Evolutionary conservation across 2,329 filamentous ascomycete species (phyloP), one percentile per base, ranked within the genome.

Genomic region (Simplicillium aogashimaense): DNA sequence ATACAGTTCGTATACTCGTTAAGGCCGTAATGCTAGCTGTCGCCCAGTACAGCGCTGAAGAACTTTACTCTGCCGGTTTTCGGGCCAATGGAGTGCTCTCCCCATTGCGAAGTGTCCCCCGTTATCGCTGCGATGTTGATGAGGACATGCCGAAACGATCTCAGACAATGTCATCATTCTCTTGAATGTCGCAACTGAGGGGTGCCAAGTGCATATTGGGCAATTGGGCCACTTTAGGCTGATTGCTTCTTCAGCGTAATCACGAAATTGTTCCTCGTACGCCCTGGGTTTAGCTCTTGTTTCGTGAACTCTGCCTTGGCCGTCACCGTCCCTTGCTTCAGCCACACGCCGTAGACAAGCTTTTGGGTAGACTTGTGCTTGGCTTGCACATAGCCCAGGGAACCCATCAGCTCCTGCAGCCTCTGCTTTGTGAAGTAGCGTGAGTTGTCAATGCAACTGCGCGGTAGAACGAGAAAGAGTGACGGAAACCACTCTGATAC

Each of bases 281-380:
- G 67, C 10, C 89, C 89, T 16, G 86, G 74, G 45, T 85, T 81
- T 32, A 95, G 58, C 56, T 92, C 83, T 45, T 76, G 74, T 63
- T 97, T 97, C 10, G 50, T 38, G 40, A 60, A 59, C 14, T 46
- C 43, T 17, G 20, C 32, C 45, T 30, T 8, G 43, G 42, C 36
- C 31, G 42, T 35, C 20, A 40, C 33, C n/a, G 44, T 25, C 5
- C 49, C 49, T 7, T 47, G 57, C 43, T 73, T 72, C 48, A 65
- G 75, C 84, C 89, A 95, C n/a, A 97, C 69, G 47, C 88, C 89
- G 59, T 95, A 97, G 16, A 86, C 78, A 38, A 98, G 67, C 60
- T 95, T 94, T 35, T 81, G 72, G 1, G 86, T 92, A 47, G 78
- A 67, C 62, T 94, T 95, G 47, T 69, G 74, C 50, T 76, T 67